A percentile compares a stretch with the other conserved stretches of the same genome.
These are phyloP conservation scores for Protomyces inouyei DNA, from an alignment of 1,139 yeast genomes.

Conservation along the genomic window DNA sequence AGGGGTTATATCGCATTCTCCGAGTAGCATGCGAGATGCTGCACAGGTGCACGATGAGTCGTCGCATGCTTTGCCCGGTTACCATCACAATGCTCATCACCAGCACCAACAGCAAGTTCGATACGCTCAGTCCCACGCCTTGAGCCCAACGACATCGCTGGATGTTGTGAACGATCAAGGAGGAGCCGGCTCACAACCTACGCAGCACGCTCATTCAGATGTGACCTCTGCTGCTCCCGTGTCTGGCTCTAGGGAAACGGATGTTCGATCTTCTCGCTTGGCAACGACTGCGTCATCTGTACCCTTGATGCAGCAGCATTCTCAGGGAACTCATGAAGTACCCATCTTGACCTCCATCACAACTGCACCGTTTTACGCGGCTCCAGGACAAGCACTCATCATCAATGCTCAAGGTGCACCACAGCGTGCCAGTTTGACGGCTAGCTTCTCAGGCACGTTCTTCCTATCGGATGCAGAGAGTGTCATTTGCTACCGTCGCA, in stretches of 20 bases:
- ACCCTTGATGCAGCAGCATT: background rate
- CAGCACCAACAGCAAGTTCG: background rate
- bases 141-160: background rate
- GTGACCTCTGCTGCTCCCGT: background rate
- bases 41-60: too few relatives aligned
- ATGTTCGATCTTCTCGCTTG: background rate
- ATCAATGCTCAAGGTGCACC: background rate
- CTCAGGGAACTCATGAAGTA: background rate
- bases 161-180: background rate
- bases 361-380: background rate
- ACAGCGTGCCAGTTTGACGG: background rate
- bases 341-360: background rate
- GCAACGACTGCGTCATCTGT: background rate
- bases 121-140: too few relatives aligned
- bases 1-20: too few relatives aligned
- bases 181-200: background rate
- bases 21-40: too few relatives aligned
- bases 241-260: background rate
- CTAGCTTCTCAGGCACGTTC: background rate
- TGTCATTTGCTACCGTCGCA: background rate
- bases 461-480: background rate
- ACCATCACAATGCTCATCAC: background rate
- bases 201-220: background rate
- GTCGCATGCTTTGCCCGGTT: too few relatives aligned
- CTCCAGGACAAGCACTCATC: background rate